phyloP scores from a whole-genome alignment of 495 filamentous ascomycete genomes.

The Neurospora sp. region DNA sequence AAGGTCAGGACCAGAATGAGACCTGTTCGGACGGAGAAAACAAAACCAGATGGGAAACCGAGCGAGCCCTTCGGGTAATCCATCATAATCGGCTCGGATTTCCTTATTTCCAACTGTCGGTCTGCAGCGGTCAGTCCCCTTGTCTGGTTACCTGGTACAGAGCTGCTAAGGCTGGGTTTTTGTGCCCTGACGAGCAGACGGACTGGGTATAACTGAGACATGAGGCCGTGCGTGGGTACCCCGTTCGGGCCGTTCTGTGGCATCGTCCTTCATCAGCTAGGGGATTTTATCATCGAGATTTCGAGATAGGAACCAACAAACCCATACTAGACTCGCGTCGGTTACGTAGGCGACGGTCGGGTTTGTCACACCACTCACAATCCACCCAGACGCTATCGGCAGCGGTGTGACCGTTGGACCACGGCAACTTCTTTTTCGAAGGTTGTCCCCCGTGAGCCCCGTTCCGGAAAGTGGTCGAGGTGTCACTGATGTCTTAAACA shows the following conservation, averaged over 20 bases:
- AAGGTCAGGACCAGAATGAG: background rate
- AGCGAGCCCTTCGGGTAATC: background rate
- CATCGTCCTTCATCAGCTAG: background rate
- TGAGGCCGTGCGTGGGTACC: background rate
- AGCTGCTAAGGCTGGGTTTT: background rate
- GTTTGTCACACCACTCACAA: background rate
- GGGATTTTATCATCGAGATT: background rate
- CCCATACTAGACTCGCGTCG: background rate
- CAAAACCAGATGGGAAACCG: background rate
- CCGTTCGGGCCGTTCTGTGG: background rate
- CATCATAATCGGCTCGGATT: background rate
- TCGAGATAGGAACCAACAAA: background rate
- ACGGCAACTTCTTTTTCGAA: background rate
- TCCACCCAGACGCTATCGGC: background rate
- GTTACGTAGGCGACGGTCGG: background rate
- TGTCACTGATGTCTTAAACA: background rate
- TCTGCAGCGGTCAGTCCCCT: background rate
- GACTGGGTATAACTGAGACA: background rate
- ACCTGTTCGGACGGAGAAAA: background rate
- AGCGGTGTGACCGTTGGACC: background rate
- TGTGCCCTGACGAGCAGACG: background rate
- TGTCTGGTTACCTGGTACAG: background rate
- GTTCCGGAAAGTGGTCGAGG: background rate
- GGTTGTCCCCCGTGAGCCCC: background rate
- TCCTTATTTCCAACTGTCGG: background rate